Base-by-base conservation (phyloP, 495 filamentous ascomycete genomes). In the Aspergillus conjunctus region DNA sequence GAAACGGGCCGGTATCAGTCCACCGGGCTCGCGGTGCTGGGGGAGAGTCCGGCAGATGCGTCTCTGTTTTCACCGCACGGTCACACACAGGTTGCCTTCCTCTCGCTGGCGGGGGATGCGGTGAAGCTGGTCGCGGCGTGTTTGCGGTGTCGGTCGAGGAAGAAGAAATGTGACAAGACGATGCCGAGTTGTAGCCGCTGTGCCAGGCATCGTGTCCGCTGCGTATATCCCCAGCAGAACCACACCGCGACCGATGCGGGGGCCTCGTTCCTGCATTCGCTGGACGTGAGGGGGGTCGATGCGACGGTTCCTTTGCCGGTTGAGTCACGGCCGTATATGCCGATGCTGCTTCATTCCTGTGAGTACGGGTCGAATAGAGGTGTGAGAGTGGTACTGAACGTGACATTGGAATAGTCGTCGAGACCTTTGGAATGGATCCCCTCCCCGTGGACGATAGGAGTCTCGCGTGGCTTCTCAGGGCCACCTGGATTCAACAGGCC, bases 261-360 rank as follows among this genome's bases (percentile, higher is more conserved):
- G 15, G 14, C 44, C 20, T 18, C 44, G 9, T 48, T 48, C 44
- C 4, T 48, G 2, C 17, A 10, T 48, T 48, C 44, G 12, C 44
- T 48, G n/a, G 44, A 48, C 44, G n/a, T 48, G 44, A n/a, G 44
- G 15, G 15, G 15, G 12, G 44, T 48, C 9, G 44, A 48, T 48
- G 44, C 44, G 9, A 34, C n/a, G 10, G 31, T 52, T 4, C n/a
- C 31, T 2, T 52, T 33, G 26, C 50, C 50, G 3, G 50, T 52
- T 8, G 21, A 12, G 5, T 31, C 26, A 0, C 26, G 50, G 15
- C 26, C 26, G 30, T 31, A 52, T 31, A 52, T 52, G 50, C 50
- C 50, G 6, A 52, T 52, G 50, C 50, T 52, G 12, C 50, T 52
- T 31, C 50, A 52, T 15, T 52, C 50, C 3, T 52, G 50, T 34